These are phyloP conservation scores for Cydonia oblonga DNA, from an alignment of 331 rosid genomes.

Conservation along the genomic window DNA sequence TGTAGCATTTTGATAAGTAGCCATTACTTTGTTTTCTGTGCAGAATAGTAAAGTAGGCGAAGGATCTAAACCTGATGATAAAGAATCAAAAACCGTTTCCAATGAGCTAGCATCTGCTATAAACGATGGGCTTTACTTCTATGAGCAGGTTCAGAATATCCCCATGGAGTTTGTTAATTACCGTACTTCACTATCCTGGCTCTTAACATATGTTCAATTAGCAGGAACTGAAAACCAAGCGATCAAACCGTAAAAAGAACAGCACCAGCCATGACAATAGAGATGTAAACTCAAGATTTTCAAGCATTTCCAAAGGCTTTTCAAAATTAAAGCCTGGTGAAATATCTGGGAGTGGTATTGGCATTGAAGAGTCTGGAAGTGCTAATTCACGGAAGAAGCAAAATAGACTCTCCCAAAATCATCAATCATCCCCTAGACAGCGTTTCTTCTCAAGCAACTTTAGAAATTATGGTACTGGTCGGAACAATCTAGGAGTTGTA, in stretches of 20 bases:
- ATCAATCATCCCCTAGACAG: slow-evolving; percentile 57
- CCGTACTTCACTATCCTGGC: not conserved
- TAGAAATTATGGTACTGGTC: slow-evolving; percentile 63
- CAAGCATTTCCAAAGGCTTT: slow-evolving; percentile 38
- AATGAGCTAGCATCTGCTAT: slow-evolving; percentile 81
- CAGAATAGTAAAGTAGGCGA: slow-evolving; percentile 54
- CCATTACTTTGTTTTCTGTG: slow-evolving; percentile 1
- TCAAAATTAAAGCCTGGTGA: slow-evolving; percentile 51
- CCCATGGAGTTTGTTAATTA: not conserved
- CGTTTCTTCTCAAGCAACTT: slow-evolving; percentile 77
- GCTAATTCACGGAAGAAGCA: slow-evolving; percentile 62
- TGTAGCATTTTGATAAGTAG: not conserved
- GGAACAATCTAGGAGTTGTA: slow-evolving; percentile 57
- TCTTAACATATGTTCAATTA: slow-evolving; percentile 11
- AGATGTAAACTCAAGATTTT: slow-evolving; percentile 49
- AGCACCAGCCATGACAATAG: slow-evolving; percentile 34
- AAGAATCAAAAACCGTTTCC: slow-evolving; percentile 64
- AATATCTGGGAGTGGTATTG: slow-evolving; percentile 23
- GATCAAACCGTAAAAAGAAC: slow-evolving; percentile 58
- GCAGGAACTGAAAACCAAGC: slow-evolving; percentile 68
- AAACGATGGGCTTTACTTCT: slow-evolving; percentile 86
- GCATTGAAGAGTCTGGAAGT: slow-evolving; percentile 51
- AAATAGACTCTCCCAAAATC: slow-evolving; percentile 43
- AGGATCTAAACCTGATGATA: slow-evolving; percentile 30
- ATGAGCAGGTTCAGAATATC: slow-evolving; percentile 66